Evolutionary conservation across 106 monocot genomes (phyloP), one percentile per base, ranked within the genome.

Genomic region (Phalaenopsis equestris): DNA sequence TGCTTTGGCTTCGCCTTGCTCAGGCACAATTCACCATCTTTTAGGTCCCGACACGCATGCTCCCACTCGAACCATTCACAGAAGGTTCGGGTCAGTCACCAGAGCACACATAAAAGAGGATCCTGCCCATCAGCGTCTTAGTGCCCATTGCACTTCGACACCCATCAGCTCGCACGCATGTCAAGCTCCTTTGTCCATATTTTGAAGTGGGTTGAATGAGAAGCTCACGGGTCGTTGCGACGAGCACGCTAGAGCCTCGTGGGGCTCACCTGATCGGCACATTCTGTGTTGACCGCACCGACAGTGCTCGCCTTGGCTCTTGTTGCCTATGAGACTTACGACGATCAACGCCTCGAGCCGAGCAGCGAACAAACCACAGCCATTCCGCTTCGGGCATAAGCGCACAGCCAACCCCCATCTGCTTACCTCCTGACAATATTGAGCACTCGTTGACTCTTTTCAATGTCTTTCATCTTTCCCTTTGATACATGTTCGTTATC

Each of bases 121-220:
- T 84, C 84, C 84, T 48, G 41, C 82, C 30, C 42, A 77, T 82
- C 77, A 82, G 82, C 77, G 77, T 82, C 82, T 77, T 82, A 68
- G 65, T 76, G 55, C 77, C 82, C 76, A 67, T 46, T 8, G 48
- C 52, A 67, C 67, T 77, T 82, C 37, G 30, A 14, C 82, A 18
- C 49, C 77, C 77, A 67, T 82, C 48, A 61, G 21, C 67, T 82
- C 68, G 76, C 47, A 82, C 21, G 76, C 76, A 82, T 76, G 76
- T 82, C 76, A 82, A n/a, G 76, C 67, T 77, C 79, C 78, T 83
- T 83, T 67, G 68, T 83, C 78, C 72, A 55, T 77, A 72, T 78
- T 83, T 83, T 72, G 78, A 83, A 78, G 68, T 64, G 77, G 82
- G 82, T 68, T 57, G 67, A 39, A 77, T 82, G 65, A 67, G 82